Base-by-base conservation (phyloP, 139 green algal genomes). In the Chlorella sp. region DNA sequence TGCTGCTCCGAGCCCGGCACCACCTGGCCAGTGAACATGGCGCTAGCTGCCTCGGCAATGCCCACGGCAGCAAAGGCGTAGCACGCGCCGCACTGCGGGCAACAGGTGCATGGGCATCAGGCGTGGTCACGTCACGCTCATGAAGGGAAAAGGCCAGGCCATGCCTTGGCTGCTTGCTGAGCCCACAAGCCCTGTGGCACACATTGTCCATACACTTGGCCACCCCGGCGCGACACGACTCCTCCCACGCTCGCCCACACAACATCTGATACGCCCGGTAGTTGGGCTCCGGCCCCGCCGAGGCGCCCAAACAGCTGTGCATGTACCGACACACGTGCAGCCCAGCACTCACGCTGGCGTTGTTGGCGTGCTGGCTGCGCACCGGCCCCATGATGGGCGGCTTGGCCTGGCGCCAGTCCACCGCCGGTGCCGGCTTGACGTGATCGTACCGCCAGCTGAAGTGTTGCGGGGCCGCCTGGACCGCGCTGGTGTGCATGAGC, bases 1-100 rank as follows among this genome's bases (percentile, higher is more conserved):
- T 86, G 80, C 80, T 86, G 80, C 80, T 86, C 80, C 1, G n/a
- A 67, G 26, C 77, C 66, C 0, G 60, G 61, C 4, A 77, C 31
- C 1, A 81, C 20, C 35, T 66, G 62, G 24, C 73, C 76, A 62
- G 50, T 80, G 62, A 61, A 49, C 73, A 80, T 72, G 0, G 71
- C 62, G 22, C 62, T 76, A 27, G 79, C 71, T 32, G 67, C 69
- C 70, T 86, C 80, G 10, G 70, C 70, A 27, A 80, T 74, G 27
- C 69, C 71, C 5, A 76, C 75, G 59, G 75, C 73, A 17, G 74
- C 72, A 65, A 85, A 85, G 1, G 75, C 69, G 70, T 74, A 78
- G 78, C 78, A 80, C 27, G 42, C 70, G 23, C 73, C 73, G 67
- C 72, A 80, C 59, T 74, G 33, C 32, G 31, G 1, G 26, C 27